Percentiles rank a stretch among this genome's conserved stretches.
Evolutionary conservation across 495 filamentous ascomycete species (phyloP).

Genomic region (Lindgomyces ingoldianus): DNA sequence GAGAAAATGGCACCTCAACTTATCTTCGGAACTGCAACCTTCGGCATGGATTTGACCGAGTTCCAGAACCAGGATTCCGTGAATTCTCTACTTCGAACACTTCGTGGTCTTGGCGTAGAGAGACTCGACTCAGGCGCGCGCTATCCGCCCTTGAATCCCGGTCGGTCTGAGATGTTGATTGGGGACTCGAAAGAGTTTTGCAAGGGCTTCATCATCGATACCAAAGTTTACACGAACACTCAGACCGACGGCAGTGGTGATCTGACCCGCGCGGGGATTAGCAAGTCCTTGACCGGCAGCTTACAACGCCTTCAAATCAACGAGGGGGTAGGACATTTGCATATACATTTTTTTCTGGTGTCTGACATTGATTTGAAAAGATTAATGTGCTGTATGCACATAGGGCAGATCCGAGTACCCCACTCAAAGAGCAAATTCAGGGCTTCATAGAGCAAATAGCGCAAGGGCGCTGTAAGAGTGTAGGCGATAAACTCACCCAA

Average conservation of each 20-base stretch:
- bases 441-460: slow-evolving; percentile 4
- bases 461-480: slow-evolving; percentile 13
- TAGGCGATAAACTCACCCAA: slow-evolving; percentile 3
- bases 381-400: slow-evolving; percentile 13
- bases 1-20: slow-evolving; percentile 10
- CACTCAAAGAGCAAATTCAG: slow-evolving; percentile 4
- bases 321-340: slow-evolving; percentile 1
- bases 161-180: slow-evolving; percentile 49
- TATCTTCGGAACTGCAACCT: slow-evolving; percentile 13
- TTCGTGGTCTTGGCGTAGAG: slow-evolving; percentile 39
- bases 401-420: slow-evolving; percentile 9
- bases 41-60: slow-evolving; percentile 8
- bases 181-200: slow-evolving; percentile 43
- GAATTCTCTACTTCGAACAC: not conserved
- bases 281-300: slow-evolving; percentile 4
- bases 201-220: slow-evolving; percentile 47
- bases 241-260: slow-evolving; percentile 12
- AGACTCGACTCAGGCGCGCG: slow-evolving; percentile 51
- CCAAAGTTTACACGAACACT: slow-evolving; percentile 43
- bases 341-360: not conserved
- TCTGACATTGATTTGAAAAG: not conserved
- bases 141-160: slow-evolving; percentile 50
- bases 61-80: not conserved
- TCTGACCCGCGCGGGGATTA: slow-evolving; percentile 7
- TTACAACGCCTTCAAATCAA: slow-evolving; percentile 5